A percentile compares a stretch with the other conserved stretches of the same genome.
Conservation (phyloP, 352 stramenopile species). For the Globisporangium rhizosaccharum region DNA sequence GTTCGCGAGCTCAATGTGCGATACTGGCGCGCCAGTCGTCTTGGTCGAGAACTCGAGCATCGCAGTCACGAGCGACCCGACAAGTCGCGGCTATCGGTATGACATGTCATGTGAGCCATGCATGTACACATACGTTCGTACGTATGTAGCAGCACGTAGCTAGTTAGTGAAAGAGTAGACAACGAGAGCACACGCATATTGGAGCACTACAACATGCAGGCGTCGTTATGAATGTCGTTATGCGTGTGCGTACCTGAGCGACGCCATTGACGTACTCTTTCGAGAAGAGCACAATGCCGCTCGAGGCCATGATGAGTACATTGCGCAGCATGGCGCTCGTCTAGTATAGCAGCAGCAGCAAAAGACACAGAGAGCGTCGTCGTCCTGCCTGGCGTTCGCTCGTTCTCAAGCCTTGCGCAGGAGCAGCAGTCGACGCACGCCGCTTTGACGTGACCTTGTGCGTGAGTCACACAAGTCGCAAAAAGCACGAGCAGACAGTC, state of each 20-base stretch:
- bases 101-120: neutral
- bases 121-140: neutral
- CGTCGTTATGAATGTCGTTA: too few species aligned
- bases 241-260: constrained; percentile 43
- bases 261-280: constrained; percentile 89
- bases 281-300: constrained; percentile 91
- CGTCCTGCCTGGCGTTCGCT: neutral
- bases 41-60: constrained; percentile 91
- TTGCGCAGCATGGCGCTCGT: constrained; percentile 81
- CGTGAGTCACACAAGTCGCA: neutral
- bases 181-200: too few species aligned
- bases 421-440: neutral
- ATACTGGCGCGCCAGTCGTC: constrained; percentile 84
- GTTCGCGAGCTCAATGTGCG: constrained; percentile 86
- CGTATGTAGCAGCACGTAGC: constrained; percentile 1
- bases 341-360: neutral
- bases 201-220: neutral
- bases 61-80: constrained; percentile 87
- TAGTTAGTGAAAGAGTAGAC: neutral
- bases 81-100: constrained; percentile 64
- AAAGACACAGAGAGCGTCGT: neutral
- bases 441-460: neutral
- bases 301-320: constrained; percentile 90
- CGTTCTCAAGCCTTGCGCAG: neutral
- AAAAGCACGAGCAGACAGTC: neutral